Base-by-base conservation (phyloP, 2,329 filamentous ascomycete species). In the Sodiomyces alkalinus region DNA sequence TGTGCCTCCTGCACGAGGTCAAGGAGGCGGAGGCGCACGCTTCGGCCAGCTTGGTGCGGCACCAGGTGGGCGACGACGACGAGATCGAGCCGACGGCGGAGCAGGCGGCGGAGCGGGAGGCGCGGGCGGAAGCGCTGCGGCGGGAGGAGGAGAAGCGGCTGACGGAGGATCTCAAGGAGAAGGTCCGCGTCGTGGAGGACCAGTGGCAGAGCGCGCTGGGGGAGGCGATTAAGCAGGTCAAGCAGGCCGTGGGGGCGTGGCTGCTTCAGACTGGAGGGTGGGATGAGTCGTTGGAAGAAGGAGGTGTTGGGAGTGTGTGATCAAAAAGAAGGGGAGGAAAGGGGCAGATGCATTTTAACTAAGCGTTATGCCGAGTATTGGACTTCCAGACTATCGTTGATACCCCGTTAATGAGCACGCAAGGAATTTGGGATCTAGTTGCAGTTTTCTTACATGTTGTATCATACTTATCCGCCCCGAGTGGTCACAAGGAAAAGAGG, bases 161-260 rank as follows among this genome's bases (percentile, higher is more conserved):
- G 44, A 93, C 85, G 6, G 74, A 76, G 27, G 87, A 94, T 45
- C 53, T 96, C 39, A 90, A 96, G 55, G 87, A 94, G 45, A 92
- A 92, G 53, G 90, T 94, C 2, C 71, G 77, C 18, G 72, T 86
- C 37, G 81, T 96, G 19, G 85, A 93, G 53, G 79, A 83, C 30
- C 83, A 92, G 53, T 96, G 90, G 87, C 63, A 68, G 19, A 80
- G 83, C 43, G 85, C 81, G 5, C 60, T 96, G n/a, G 87, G 86
- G 1, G 74, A 75, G 36, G 71, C 74, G 31, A 64, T 96, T 41
- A 69, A 68, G 35, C 66, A 62, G 11, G 74, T 86, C 36, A 87
- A 81, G 52, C 70, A 74, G 46, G 62, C 78, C 29, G 76, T 93
- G 0, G 74, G 75, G 30, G 66, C 64, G 17, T 86, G 74, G 57